Evolutionary conservation across 75 land plant genomes (phyloP), one percentile per base, ranked within the genome.

Genomic region (Picea sitchensis): DNA sequence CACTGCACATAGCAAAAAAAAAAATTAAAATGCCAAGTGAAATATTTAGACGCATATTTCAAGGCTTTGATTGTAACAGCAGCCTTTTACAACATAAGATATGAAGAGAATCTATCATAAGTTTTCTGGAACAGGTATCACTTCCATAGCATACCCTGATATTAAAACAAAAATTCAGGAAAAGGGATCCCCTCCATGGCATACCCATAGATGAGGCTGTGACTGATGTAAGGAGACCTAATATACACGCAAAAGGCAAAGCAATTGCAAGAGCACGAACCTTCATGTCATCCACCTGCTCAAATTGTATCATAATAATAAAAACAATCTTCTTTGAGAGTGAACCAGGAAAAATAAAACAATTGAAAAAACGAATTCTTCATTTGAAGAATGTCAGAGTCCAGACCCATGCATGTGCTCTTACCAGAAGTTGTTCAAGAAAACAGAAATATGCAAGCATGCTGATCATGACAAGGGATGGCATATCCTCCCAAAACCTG

Each of bases 391-490:
- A 26, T 76, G 67, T 30, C 31, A 17, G n/a, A n/a, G n/a, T n/a
- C n/a, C n/a, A n/a, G 61, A 59, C 5, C 12, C 77, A 12, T 58
- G 32, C 15, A 58, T 23, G 30, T 73, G 34, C 77, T 34, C 88
- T 32, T 90, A 93, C 95, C 93, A 93, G 81, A 8, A 93, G 85
- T 83, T 91, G 93, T 88, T 93, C 95, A 77, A 93, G 87, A 85
- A 93, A 89, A 83, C 93, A 93, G 84, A 93, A 93, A 78, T 93
- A 93, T 76, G 92, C 88, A 62, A 93, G 85, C 73, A 91, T 90
- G 83, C 96, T 91, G n/a, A 93, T 85, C 89, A 93, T 83, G 61
- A 88, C 78, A n/a, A 93, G 88, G 79, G 92, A 82, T 44, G 89
- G 86, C 76, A 90, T 79, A 73, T 93, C 96, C 84, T 86, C 94